Base-by-base conservation (phyloP, 2,329 filamentous ascomycete genomes). In the Calonectria ilicicola region DNA sequence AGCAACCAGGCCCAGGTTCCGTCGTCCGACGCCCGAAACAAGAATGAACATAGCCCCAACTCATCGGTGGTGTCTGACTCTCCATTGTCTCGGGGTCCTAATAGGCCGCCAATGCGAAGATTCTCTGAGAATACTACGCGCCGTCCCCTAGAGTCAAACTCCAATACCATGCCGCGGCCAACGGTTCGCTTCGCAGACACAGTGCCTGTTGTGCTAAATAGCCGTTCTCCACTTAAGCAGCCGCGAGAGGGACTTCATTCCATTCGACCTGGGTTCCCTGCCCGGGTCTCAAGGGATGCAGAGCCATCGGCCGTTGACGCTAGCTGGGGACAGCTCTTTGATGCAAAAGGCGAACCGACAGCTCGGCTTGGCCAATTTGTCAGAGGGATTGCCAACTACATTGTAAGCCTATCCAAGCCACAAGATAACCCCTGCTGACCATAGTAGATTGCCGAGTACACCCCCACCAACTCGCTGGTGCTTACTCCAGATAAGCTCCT, bases 311-410 rank as follows among this genome's bases (percentile, higher is more conserved):
- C 90, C 2, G 83, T 93, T 32, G 94, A 96, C 81, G 90, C 89
- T 80, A 92, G 92, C 80, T 98, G 95, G 95, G 93, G 94, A 7
- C 87, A 87, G 12, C 82, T 98, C 3, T 97, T 97, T 80, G 91
- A 93, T 58, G 85, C 87, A 3, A 87, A 91, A 32, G 93, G 92
- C 0, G 88, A 89, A 69, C 91, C 94, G 1, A 96, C 94, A 0
- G 83, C 87, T 60, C 88, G 94, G 65, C 87, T 96, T 19, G 90
- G 90, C 0, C 90, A 95, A 75, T 91, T 97, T 46, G 84, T 97
- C 62, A 88, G 91, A 68, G 94, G 94, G 0, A 86, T 98, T 69
- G 94, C 94, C 15, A 87, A 91, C 67, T 92, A 95, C 81, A 85
- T 98, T 79, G 94, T 95, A 85, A 27, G 38, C 3, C 23, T 6